Evolutionary conservation across 192 early-diverging fungal species (phyloP), one percentile per base, ranked within the genome.

Genomic region (Mycoemilia scoparia): DNA sequence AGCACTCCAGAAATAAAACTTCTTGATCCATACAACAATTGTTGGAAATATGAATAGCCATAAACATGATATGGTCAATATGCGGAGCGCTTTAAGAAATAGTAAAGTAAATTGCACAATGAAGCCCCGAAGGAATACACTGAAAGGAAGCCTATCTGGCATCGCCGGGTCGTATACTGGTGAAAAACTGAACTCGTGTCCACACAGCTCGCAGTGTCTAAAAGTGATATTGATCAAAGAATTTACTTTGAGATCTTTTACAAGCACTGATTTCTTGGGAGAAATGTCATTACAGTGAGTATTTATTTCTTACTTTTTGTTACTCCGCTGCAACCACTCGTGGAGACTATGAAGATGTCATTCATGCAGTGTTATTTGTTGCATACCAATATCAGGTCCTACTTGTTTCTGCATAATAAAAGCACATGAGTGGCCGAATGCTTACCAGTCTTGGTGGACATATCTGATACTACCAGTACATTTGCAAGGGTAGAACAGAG

Each of bases 401-500:
- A 13, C 19, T 22, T 11, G 9, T 27, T 2, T 17, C 10, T 5
- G 20, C 7, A 9, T 22, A 15, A 29, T 9, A 51, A 25, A 20
- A 25, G 9, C 11, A n/a, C 4, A 32, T 21, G 20, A 18, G 38
- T 41, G 65, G 77, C 77, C 80, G n/a, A n/a, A n/a, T n/a, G n/a
- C n/a, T n/a, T n/a, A n/a, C 37, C 60, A 92, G 28, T 76, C 69
- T 53, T 92, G 87, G 60, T 96, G 91, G n/a, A 96, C 81, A 58
- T 74, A 86, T 45, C 75, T 71, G 56, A 96, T 96, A 49, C 81
- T 84, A 9, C 91, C 91, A 13, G 87, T 78, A 62, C 91, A 96
- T 56, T 86, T 85, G 63, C 91, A 96, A 5, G 91, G 91, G 54
- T 84, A 71, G 51, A 77, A 91, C 28, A 96, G 69, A 21, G 82